Percentiles rank a stretch among this genome's conserved stretches.
These are phyloP conservation scores for Knufia petricola DNA, from an alignment of 2,329 filamentous ascomycete species.

Conservation along the genomic window DNA sequence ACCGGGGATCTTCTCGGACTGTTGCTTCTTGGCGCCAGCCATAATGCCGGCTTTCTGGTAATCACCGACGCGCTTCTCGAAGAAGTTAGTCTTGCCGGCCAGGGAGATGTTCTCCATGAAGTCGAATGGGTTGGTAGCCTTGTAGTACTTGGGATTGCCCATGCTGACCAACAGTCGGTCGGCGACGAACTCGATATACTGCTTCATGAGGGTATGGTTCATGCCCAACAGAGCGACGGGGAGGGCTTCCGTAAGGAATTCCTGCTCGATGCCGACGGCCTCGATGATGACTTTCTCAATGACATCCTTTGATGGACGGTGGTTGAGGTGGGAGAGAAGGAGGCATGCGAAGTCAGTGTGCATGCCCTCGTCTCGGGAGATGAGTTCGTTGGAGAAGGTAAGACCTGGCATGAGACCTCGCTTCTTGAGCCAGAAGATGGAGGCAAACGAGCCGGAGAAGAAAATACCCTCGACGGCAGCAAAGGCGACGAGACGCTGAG, in stretches of 20 bases:
- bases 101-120: slow-evolving; percentile 99
- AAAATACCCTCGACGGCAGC: slow-evolving; percentile 98
- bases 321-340: slow-evolving; percentile 91
- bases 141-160: slow-evolving; percentile 90
- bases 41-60: slow-evolving; percentile 99
- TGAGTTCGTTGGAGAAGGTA: slow-evolving; percentile 99
- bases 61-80: slow-evolving; percentile 98
- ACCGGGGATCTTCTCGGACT: slow-evolving; percentile 41
- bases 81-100: slow-evolving; percentile 99
- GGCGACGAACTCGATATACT: slow-evolving; percentile 99
- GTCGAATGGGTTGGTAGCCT: slow-evolving; percentile 91
- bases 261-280: slow-evolving; percentile 88
- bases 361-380: slow-evolving; percentile 97
- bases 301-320: slow-evolving; percentile 72
- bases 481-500: slow-evolving; percentile 89
- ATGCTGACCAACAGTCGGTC: slow-evolving; percentile 88
- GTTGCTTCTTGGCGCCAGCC: slow-evolving; percentile 71
- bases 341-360: slow-evolving; percentile 99
- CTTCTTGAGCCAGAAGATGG: slow-evolving; percentile 99
- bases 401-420: slow-evolving; percentile 96
- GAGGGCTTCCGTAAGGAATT: slow-evolving; percentile 93
- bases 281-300: slow-evolving; percentile 86
- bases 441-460: slow-evolving; percentile 96
- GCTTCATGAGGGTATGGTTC: slow-evolving; percentile 96
- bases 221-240: slow-evolving; percentile 90